phyloP scores from a whole-genome alignment of 108 stramenopile species.

The Chaetoceros muelleri region DNA sequence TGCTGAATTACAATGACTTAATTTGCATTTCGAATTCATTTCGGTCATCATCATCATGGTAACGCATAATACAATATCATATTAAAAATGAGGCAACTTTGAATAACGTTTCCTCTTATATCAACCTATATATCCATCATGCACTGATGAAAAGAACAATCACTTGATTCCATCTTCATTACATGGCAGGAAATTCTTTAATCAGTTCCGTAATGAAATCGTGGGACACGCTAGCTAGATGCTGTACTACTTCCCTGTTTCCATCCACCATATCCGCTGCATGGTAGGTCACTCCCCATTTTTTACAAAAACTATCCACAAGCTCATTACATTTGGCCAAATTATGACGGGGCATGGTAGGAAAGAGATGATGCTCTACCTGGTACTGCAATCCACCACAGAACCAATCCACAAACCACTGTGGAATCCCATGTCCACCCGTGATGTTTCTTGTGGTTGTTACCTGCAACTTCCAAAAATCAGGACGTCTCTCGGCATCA shows the following conservation, averaged over 20 bases:
- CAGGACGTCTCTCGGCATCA: conserved; percentile 89
- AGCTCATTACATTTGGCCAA: conserved; percentile 76
- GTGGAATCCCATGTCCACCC: conserved; percentile 85
- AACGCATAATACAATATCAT: no score
- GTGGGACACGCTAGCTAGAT: conserved; percentile 58
- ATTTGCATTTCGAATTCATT: no score
- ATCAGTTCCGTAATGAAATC: conserved; percentile 77
- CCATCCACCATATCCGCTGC: conserved; percentile 75
- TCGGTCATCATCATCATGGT: no score
- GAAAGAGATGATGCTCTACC: conserved; percentile 99
- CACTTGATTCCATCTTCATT: conserved; percentile 10
- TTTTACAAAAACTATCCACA: conserved; percentile 93
- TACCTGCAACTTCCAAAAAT: conserved; percentile 98
- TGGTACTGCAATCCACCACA: conserved; percentile 98
- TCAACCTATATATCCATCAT: no score
- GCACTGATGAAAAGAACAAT: neutral
- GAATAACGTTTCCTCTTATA: no score
- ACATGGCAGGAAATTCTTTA: conserved; percentile 86
- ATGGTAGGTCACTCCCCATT: conserved; percentile 92
- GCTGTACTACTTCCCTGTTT: conserved; percentile 69
- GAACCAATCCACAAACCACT: conserved; percentile 96
- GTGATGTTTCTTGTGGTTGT: conserved; percentile 97
- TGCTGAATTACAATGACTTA: no score
- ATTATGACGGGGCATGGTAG: conserved; percentile 93
- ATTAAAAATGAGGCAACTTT: no score